These are phyloP conservation scores for Umbellularia californica DNA, from an alignment of 164 flowering plant genomes.

Conservation along the genomic window DNA sequence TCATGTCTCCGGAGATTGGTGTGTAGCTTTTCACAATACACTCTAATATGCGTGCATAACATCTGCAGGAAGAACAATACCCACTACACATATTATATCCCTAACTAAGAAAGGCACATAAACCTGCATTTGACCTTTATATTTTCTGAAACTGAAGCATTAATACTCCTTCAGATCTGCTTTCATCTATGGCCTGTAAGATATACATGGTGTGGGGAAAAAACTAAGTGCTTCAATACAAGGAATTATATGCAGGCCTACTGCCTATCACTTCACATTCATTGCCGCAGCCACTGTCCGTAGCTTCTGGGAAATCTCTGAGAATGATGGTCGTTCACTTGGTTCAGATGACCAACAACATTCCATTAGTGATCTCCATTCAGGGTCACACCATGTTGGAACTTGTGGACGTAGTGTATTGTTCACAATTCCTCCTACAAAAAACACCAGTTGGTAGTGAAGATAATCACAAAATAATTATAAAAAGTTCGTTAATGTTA, in stretches of 20 bases:
- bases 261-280: conserved; percentile 55
- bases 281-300: conserved; percentile 92
- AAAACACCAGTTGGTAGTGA: not conserved
- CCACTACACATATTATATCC: conserved; percentile 21
- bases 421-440: conserved; percentile 89
- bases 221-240: conserved; percentile 10
- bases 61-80: conserved; percentile 18
- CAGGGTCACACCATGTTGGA: conserved; percentile 98
- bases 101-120: conserved; percentile 8
- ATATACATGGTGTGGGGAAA: conserved; percentile 7
- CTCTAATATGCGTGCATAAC: conserved; percentile 17
- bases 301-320: conserved; percentile 82
- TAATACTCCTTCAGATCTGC: conserved; percentile 4
- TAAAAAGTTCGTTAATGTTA: too few relatives aligned
- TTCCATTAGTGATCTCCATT: conserved; percentile 95
- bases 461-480: too few relatives aligned
- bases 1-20: conserved; percentile 16
- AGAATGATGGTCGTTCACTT: conserved; percentile 74
- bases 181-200: conserved; percentile 15
- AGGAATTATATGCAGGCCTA: conserved; percentile 4
- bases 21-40: conserved; percentile 8
- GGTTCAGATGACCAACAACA: conserved; percentile 93
- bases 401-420: conserved; percentile 82
- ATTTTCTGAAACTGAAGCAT: conserved; percentile 15
- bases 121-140: conserved; percentile 19